These are phyloP conservation scores for Garcia nutans DNA, from an alignment of 345 rosid species.

Conservation along the genomic window DNA sequence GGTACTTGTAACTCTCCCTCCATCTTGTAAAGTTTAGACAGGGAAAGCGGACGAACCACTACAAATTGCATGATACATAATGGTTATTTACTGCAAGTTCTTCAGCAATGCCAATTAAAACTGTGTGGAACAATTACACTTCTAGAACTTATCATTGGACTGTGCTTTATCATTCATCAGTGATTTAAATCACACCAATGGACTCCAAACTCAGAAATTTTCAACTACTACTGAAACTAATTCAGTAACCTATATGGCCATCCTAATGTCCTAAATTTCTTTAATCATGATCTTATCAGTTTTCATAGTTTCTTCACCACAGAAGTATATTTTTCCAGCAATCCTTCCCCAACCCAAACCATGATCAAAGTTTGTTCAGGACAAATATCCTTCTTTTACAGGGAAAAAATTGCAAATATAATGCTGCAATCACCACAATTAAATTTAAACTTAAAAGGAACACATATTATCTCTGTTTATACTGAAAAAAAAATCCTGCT, in stretches of 20 bases:
- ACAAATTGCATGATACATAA: neutral
- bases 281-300: neutral
- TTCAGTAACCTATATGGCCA: neutral
- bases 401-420: neutral
- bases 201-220: slow-evolving; percentile 4
- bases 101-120: neutral
- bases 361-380: neutral
- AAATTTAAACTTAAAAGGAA: neutral
- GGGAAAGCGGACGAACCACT: neutral
- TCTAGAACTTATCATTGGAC: neutral
- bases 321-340: neutral
- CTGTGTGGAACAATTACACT: neutral
- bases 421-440: neutral
- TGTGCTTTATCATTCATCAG: slow-evolving; percentile 2
- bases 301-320: neutral
- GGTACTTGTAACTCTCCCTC: neutral
- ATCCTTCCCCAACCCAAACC: neutral
- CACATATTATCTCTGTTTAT: neutral
- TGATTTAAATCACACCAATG: neutral
- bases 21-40: neutral
- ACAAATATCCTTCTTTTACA: neutral
- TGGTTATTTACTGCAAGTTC: neutral
- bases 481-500: neutral
- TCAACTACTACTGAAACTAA: neutral
- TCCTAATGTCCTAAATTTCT: neutral